These are phyloP conservation scores for Scenedesmus sp. DNA, from an alignment of 163 green algal species.

Conservation along the genomic window DNA sequence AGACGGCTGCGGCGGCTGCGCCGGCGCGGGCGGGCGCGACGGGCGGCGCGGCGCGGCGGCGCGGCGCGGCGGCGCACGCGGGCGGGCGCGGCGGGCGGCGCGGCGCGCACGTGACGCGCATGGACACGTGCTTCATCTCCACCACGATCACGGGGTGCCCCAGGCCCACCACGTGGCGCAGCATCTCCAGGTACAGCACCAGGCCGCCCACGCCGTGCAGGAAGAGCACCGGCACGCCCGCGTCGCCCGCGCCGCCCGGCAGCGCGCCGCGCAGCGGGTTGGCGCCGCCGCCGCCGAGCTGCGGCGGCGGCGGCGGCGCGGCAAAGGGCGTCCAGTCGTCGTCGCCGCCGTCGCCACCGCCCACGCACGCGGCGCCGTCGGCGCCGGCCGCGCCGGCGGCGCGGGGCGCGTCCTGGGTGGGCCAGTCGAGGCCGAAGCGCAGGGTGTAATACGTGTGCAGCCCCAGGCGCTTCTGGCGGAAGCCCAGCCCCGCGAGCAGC, in stretches of 20 bases:
- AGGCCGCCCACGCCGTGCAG: slow-evolving; percentile 58
- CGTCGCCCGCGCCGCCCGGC: neutral
- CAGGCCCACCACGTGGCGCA: slow-evolving; percentile 40
- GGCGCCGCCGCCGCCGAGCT: neutral
- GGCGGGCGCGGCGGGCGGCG: too few relatives aligned
- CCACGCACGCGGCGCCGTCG: too few relatives aligned
- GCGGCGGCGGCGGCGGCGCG: neutral
- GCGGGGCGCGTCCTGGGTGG: too few relatives aligned
- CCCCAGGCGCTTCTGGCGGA: slow-evolving; percentile 3
- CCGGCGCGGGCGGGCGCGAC: neutral
- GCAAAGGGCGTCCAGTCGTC: slow-evolving; percentile 18
- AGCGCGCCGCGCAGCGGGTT: slow-evolving; percentile 29
- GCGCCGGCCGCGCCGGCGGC: too few relatives aligned
- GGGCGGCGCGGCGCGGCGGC: too few relatives aligned
- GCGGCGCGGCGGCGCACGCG: too few relatives aligned
- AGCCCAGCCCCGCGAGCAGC: slow-evolving; percentile 34
- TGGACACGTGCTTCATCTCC: slow-evolving; percentile 54
- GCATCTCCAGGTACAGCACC: slow-evolving; percentile 54
- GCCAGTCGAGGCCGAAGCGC: too few relatives aligned
- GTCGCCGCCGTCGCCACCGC: neutral
- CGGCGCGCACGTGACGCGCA: slow-evolving; percentile 42
- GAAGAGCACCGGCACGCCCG: slow-evolving; percentile 53
- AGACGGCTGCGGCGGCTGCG: neutral
- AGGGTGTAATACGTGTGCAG: too few relatives aligned
- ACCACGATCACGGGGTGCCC: slow-evolving; percentile 53